Evolutionary conservation across 768 basidiomycete species (phyloP), one percentile per base, ranked within the genome.

Genomic region (Botryobasidium botryosum): DNA sequence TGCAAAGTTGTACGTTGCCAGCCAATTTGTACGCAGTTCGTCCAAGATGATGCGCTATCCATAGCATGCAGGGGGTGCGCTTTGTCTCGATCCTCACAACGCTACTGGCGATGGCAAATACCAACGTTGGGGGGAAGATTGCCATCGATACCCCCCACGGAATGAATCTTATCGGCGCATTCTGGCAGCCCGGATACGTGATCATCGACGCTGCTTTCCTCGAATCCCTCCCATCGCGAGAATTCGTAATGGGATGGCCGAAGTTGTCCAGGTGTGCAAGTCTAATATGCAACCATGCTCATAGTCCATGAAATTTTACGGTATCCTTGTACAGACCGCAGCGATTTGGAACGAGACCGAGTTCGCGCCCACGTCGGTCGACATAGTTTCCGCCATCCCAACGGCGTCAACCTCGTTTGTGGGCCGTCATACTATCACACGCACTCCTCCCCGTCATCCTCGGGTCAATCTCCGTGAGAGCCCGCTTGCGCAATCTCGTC

Each of bases 191-290:
- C 0, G 75, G 82, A 54, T 96, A 80, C 66, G 80, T 97, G 57
- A 97, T 99, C 64, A 92, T 96, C 52, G 94, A 99, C 59, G 81
- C 85, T 21, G 82, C 91, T 1, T 92, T 94, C 69, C 73, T 99
- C 46, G 86, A 90, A 56, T 90, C 86, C 1, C 75, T 99, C 2
- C 91, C 91, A 0, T 62, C 75, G 26, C 70, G 92, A 44, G 94
- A 97, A 60, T 87, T 97, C 50, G 83, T n/a, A 97, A 97, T 56
- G 92, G 94, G 29, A 92, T 99, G 82, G 92, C 94, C 1, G 92
- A 99, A 60, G 81, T 96, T 3, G 78, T 97, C 58, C 97, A 99
- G 74, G 90, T 5, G 29, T 32, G 25, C 36, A 40, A 26, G 27
- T n/a, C 25, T 36, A 27, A 28, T 12, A 5, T 36, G 0, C 49